Percentiles rank a stretch among this genome's conserved stretches.
These are phyloP conservation scores for Hyaloscypha variabilis DNA, from an alignment of 495 filamentous ascomycete genomes.

Conservation along the genomic window DNA sequence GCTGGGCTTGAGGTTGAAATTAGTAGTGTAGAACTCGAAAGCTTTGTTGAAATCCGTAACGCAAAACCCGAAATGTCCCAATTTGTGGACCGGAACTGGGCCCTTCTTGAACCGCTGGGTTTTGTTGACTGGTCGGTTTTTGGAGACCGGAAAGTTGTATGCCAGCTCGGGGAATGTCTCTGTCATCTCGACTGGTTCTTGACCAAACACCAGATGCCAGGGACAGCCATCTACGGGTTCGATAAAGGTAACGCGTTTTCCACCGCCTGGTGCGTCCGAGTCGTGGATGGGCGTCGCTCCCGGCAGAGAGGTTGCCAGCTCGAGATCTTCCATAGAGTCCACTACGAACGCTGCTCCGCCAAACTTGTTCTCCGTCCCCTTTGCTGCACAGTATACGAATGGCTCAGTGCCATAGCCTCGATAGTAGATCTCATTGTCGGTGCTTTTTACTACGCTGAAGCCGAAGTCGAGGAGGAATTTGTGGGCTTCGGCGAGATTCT, in stretches of 20 bases:
- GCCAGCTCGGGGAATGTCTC: constrained; percentile 46
- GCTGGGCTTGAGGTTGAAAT: constrained; percentile 69
- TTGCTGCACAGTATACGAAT: constrained; percentile 53
- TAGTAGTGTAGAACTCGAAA: constrained; percentile 62
- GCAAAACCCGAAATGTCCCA: constrained; percentile 72
- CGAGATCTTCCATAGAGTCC: constrained; percentile 58
- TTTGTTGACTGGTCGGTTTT: constrained; percentile 48
- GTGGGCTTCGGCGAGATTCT: constrained; percentile 47
- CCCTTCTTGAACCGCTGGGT: constrained; percentile 61
- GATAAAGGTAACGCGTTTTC: constrained; percentile 56
- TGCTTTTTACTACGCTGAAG: constrained; percentile 46
- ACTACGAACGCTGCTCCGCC: constrained; percentile 57
- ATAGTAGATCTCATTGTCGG: constrained; percentile 56
- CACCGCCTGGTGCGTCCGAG: constrained; percentile 58
- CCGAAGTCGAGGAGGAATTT: constrained; percentile 61
- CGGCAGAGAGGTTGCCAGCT: constrained; percentile 46
- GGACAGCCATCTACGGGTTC: constrained; percentile 63
- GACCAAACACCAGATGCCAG: constrained; percentile 61
- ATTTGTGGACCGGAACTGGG: constrained; percentile 72
- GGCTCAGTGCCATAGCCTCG: constrained; percentile 64
- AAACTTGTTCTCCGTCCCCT: constrained; percentile 51
- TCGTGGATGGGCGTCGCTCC: constrained; percentile 52
- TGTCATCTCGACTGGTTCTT: constrained; percentile 41
- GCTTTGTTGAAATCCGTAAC: constrained; percentile 60
- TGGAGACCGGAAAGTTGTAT: constrained; percentile 50